A percentile compares a stretch with the other conserved stretches of the same genome.
Evolutionary conservation across 192 early-diverging fungal genomes (phyloP).

Genomic region (Helicostylum pulchrum): DNA sequence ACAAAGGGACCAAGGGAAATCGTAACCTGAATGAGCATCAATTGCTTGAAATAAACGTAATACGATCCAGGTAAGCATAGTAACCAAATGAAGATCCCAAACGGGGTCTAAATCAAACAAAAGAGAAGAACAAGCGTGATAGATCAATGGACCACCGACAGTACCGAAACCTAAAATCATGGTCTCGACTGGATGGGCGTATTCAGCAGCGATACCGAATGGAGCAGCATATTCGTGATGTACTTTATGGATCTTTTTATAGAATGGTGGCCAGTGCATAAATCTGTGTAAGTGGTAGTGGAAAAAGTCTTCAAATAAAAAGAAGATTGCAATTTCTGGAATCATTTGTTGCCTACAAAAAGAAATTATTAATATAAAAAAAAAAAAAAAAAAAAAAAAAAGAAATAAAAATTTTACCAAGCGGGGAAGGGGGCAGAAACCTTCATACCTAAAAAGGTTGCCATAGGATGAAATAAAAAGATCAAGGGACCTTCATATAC

Average conservation of each 20-base stretch:
- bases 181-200: conserved; percentile 86
- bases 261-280: conserved; percentile 84
- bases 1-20: conserved; percentile 92
- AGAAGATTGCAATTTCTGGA: conserved; percentile 65
- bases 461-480: conserved; percentile 82
- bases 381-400: neutral
- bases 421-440: conserved; percentile 83
- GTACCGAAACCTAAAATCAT: conserved; percentile 85
- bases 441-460: conserved; percentile 80
- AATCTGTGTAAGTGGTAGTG: conserved; percentile 91
- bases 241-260: conserved; percentile 90
- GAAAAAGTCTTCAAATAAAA: conserved; percentile 84
- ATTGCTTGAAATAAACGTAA: conserved; percentile 80
- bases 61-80: conserved; percentile 81
- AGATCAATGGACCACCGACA: conserved; percentile 69
- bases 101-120: neutral
- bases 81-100: conserved; percentile 79
- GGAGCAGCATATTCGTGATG: conserved; percentile 92
- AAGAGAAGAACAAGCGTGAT: conserved; percentile 11
- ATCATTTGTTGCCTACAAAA: conserved; percentile 37
- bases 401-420: conserved; percentile 37
- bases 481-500: conserved; percentile 88
- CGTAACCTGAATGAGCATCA: conserved; percentile 92
- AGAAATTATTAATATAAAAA: neutral
- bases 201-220: conserved; percentile 82